Evolutionary conservation across 257 asterid species (phyloP), one percentile per base, ranked within the genome.

Genomic region (Vinca minor): DNA sequence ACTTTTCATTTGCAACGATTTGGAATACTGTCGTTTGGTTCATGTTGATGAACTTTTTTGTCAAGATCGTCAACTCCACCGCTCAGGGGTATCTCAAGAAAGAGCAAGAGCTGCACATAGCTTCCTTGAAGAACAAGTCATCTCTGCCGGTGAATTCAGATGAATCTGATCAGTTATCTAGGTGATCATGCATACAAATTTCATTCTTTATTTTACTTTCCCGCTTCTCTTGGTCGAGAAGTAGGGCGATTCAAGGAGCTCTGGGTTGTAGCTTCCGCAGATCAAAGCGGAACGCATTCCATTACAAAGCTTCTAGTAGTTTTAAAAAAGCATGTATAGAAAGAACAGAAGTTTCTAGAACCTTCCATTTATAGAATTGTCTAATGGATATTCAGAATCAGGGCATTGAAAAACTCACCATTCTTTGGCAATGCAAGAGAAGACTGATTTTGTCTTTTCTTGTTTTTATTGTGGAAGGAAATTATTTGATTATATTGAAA

Each of bases 11-110:
- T 26, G 82, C 88, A 36, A 78, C 76, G 6, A 65, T 89, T 50
- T 89, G 96, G 95, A 86, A 89, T 59, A 79, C 88, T 0, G 95
- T 89, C 50, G 94, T 89, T 18, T 84, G 91, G 86, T 70, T 89
- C 77, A 83, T 89, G 96, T 87, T 89, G 2, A 57, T 89, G 68
- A 83, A 86, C 80, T 89, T 89, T 31, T 86, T 83, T 32, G 74
- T 83, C 18, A 87, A 86, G 86, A 86, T 86, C 49, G 87, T 89
- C 69, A 89, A 81, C 49, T 63, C 93, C 42, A 86, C 95, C 23
- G 95, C 96, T 52, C 95, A 84, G 67, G 63, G 74, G 28, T 76
- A 81, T 62, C 75, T 83, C 26, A 89, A 83, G 87, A 78, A 80
- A 53, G 82, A 84, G 77, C 96, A 83, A 65, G 95, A 86, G 48